A percentile compares a stretch with the other conserved stretches of the same genome.
These are phyloP conservation scores for Gliomastix tumulicola DNA, from an alignment of 2,329 filamentous ascomycete species.

Conservation along the genomic window DNA sequence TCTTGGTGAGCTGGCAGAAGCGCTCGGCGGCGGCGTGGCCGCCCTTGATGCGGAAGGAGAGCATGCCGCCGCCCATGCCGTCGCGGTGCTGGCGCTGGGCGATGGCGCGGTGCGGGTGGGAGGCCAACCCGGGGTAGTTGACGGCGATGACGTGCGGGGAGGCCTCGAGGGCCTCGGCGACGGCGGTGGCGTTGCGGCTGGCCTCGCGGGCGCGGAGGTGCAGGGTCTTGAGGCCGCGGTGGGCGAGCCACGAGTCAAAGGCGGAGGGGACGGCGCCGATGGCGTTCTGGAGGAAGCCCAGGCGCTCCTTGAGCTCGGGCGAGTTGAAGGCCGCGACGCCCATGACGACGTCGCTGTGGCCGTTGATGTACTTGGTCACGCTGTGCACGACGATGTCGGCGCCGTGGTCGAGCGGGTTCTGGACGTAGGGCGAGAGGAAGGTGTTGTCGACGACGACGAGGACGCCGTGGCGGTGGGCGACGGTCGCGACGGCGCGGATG, in stretches of 20 bases:
- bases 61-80: conserved; percentile 94
- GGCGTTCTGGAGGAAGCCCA: conserved; percentile 93
- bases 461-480: conserved; percentile 83
- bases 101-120: conserved; percentile 79
- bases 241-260: conserved; percentile 97
- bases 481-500: conserved; percentile 75
- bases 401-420: conserved; percentile 91
- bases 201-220: conserved; percentile 88
- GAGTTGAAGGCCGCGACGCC: conserved; percentile 94
- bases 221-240: conserved; percentile 92
- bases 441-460: conserved; percentile 99
- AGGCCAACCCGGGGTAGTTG: conserved; percentile 89
- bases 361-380: conserved; percentile 99
- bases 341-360: conserved; percentile 96
- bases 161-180: conserved; percentile 70
- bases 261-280: conserved; percentile 91
- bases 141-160: conserved; percentile 80
- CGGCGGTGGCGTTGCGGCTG: conserved; percentile 68
- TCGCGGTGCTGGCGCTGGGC: conserved; percentile 87
- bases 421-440: conserved; percentile 91
- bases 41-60: conserved; percentile 88
- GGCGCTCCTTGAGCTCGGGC: conserved; percentile 65
- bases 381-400: conserved; percentile 96
- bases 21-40: conserved; percentile 79
- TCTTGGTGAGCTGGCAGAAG: conserved; percentile 83